Base-by-base conservation (phyloP, 2,329 filamentous ascomycete genomes). In the Cercospora canescens region DNA sequence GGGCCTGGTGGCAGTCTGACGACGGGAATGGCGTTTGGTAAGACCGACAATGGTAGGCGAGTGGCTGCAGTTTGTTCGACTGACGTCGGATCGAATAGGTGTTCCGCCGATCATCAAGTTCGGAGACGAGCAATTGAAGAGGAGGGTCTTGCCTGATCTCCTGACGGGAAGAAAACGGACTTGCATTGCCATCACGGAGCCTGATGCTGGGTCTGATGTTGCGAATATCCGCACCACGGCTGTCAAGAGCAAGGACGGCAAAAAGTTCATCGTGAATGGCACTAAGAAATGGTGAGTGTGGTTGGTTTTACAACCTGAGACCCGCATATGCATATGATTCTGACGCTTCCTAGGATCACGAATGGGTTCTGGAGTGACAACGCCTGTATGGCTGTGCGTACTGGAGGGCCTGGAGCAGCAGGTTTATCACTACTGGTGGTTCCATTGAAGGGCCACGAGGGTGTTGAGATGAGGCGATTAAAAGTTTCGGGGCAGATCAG, bases 101-200 rank as follows among this genome's bases (percentile, higher is more conserved):
- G 84, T 92, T 1, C 89, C 91, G 0, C 89, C 90, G 0, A 84
- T 93, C 55, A 76, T 91, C 72, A 91, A 91, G 73, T 93, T 89
- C 74, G 90, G 88, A 9, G 86, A 81, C 72, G 77, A 79, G 62
- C 76, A 85, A 70, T 79, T 93, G 28, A 88, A 92, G 76, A 86
- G 89, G 69, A 82, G 84, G 9, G 88, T 90, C 69, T 80, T 93
- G 7, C 90, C 90, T 0, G 89, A 91, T 59, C 81, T 93, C 0
- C 80, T 93, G 12, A 85, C 84, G 0, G 89, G 89, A 6, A 84
- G 83, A 74, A 91, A 88, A 78, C 82, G 90, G 48, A 83, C 83
- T 14, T 93, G 91, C 73, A 92, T 94, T 70, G 91, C 91, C 9
- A 92, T 94, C 72, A 94, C 91, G 0, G 91, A 94, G 75, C 91